Conservation (phyloP, 768 basidiomycete species). For the Asterophora parasitica region DNA sequence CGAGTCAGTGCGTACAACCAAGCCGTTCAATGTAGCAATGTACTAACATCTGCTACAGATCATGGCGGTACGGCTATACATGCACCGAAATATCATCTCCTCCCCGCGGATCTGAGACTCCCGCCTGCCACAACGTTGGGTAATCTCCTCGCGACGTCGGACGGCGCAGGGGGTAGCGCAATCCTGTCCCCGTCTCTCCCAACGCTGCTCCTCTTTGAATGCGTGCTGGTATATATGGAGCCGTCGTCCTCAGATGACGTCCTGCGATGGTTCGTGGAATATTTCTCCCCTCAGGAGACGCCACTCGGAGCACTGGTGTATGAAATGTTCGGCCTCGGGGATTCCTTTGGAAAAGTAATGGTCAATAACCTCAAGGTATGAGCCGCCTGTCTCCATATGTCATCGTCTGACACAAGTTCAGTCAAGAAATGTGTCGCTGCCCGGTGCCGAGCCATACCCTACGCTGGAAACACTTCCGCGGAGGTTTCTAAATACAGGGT, state of each 20-base stretch:
- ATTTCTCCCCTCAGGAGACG: constrained; percentile 31
- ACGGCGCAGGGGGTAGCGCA: constrained; percentile 15
- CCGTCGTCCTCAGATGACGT: constrained; percentile 54
- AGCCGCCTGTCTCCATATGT: background rate
- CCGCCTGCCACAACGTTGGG: constrained; percentile 47
- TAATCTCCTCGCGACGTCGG: constrained; percentile 25
- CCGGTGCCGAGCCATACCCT: constrained; percentile 63
- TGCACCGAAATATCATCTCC: constrained; percentile 58
- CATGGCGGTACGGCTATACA: constrained; percentile 59
- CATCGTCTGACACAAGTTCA: constrained; percentile 24
- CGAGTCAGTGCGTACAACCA: constrained; percentile 32
- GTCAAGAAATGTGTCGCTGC: constrained; percentile 70
- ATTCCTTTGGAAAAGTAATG: constrained; percentile 93
- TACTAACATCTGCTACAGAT: constrained; percentile 19
- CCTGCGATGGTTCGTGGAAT: constrained; percentile 68
- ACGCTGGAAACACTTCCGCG: constrained; percentile 49
- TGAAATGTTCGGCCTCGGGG: constrained; percentile 89
- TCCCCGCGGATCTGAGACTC: constrained; percentile 73
- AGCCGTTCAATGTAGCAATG: background rate
- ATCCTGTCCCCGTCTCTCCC: constrained; percentile 61
- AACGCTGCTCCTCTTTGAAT: constrained; percentile 88
- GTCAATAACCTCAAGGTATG: constrained; percentile 75
- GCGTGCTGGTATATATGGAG: constrained; percentile 85
- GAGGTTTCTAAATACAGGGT: constrained; percentile 59
- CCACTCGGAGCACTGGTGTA: constrained; percentile 66